Percentiles rank a stretch among this genome's conserved stretches.
These are phyloP conservation scores for Xylaria sp. DNA, from an alignment of 2,329 filamentous ascomycete genomes.

Conservation along the genomic window DNA sequence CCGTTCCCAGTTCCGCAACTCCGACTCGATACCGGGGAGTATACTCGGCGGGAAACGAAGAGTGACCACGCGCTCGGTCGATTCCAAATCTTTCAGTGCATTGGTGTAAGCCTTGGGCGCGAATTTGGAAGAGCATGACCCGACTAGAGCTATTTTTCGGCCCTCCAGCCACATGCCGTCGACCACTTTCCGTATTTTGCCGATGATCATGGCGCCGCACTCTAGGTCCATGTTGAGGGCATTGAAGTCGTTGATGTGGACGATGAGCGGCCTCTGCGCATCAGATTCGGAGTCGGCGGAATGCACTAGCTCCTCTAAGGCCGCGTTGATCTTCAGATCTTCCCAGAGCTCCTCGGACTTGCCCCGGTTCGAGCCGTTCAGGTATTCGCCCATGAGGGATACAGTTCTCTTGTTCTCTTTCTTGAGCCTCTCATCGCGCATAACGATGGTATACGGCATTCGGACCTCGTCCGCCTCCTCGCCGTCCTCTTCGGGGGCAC, in stretches of 20 bases:
- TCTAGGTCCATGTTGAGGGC: constrained; percentile 72
- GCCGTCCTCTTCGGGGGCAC: constrained; percentile 15
- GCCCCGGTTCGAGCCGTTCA: constrained; percentile 43
- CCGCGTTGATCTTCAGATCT: constrained; percentile 61
- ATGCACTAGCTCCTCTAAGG: constrained; percentile 59
- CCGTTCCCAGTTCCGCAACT: constrained; percentile 12
- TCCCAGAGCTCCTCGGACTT: constrained; percentile 58
- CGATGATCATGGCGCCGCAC: constrained; percentile 66
- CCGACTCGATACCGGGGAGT: background rate
- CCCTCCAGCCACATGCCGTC: constrained; percentile 73
- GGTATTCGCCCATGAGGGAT: constrained; percentile 48
- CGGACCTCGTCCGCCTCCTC: constrained; percentile 8
- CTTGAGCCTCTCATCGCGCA: constrained; percentile 24
- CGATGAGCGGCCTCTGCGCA: constrained; percentile 59
- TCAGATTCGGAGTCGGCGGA: constrained; percentile 43
- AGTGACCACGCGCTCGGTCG: constrained; percentile 40
- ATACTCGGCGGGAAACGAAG: constrained; percentile 11
- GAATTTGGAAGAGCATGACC: constrained; percentile 68
- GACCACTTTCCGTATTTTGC: constrained; percentile 70
- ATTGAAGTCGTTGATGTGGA: constrained; percentile 80
- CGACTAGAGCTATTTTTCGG: constrained; percentile 74
- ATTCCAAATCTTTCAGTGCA: constrained; percentile 44
- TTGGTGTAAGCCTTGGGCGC: constrained; percentile 47
- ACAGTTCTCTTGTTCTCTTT: constrained; percentile 32
- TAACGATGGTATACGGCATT: constrained; percentile 18